phyloP scores from a whole-genome alignment of 257 asterid genomes.

The Nemophila menziesii region DNA sequence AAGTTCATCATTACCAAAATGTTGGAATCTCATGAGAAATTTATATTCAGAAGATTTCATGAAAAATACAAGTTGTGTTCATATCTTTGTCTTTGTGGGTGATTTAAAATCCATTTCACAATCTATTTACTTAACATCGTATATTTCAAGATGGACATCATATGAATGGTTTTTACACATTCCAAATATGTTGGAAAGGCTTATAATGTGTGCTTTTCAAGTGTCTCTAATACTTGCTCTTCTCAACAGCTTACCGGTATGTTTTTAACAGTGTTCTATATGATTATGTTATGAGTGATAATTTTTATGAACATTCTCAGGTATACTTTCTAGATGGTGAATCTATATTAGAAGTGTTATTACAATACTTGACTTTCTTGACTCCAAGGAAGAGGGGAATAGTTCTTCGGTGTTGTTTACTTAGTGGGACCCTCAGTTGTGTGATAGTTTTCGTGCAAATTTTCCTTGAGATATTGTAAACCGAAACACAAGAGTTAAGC shows the following conservation, averaged over 20 bases:
- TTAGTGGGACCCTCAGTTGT: constrained; percentile 38
- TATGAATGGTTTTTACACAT: constrained; percentile 29
- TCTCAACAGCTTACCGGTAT: constrained; percentile 78
- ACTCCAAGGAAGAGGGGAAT: constrained; percentile 33
- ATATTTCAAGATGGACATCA: constrained; percentile 68
- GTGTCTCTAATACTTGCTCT: constrained; percentile 74
- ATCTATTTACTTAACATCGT: constrained; percentile 60
- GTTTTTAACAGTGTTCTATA: constrained; percentile 17
- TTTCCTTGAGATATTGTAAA: constrained; percentile 19
- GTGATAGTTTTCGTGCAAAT: constrained; percentile 19
- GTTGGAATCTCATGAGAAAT: constrained; percentile 21
- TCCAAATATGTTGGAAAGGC: constrained; percentile 56
- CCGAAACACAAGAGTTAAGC: too few species aligned
- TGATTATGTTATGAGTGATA: background rate
- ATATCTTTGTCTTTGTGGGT: constrained; percentile 67
- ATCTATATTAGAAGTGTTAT: constrained; percentile 36
- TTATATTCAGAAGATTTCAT: constrained; percentile 15
- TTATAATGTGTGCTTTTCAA: constrained; percentile 48
- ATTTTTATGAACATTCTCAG: constrained; percentile 19
- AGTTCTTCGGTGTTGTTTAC: constrained; percentile 33
- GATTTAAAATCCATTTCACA: constrained; percentile 43
- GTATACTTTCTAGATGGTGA: constrained; percentile 73
- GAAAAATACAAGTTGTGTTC: constrained; percentile 32
- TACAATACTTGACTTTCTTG: constrained; percentile 24
- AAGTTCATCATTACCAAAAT: constrained; percentile 24